phyloP scores from a whole-genome alignment of 768 basidiomycete genomes.

The Dentipellis fragilis region DNA sequence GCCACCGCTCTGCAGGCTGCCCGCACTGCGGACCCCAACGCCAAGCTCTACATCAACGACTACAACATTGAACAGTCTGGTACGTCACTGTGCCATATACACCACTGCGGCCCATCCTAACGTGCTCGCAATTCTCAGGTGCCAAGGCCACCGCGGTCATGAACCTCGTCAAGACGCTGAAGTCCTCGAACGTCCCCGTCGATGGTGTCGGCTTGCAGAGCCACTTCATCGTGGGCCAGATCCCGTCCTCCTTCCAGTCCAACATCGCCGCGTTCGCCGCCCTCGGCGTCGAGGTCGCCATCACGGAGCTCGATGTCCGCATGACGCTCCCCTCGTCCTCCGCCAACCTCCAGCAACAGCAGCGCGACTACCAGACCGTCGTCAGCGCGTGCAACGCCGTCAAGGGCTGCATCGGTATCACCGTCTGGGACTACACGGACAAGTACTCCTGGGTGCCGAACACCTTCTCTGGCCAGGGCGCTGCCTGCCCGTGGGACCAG shows the following conservation, averaged over 20 bases:
- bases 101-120: background rate
- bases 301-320: slow-evolving; percentile 60
- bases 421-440: slow-evolving; percentile 33
- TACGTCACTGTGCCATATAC: background rate
- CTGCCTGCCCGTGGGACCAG: slow-evolving; percentile 20
- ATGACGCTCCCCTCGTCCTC: slow-evolving; percentile 48
- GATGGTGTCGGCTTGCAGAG: slow-evolving; percentile 53
- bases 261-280: slow-evolving; percentile 43
- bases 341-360: slow-evolving; percentile 43
- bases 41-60: slow-evolving; percentile 45
- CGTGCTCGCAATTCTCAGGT: background rate
- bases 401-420: slow-evolving; percentile 25
- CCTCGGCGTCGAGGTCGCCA: slow-evolving; percentile 55
- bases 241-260: slow-evolving; percentile 34
- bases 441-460: slow-evolving; percentile 27
- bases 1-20: slow-evolving; percentile 40
- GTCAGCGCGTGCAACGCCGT: slow-evolving; percentile 39
- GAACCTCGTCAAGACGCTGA: slow-evolving; percentile 39
- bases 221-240: slow-evolving; percentile 49
- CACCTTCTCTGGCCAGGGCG: slow-evolving; percentile 25
- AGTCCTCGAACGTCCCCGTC: slow-evolving; percentile 40
- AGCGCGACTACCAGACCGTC: slow-evolving; percentile 44
- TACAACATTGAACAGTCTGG: slow-evolving; percentile 29
- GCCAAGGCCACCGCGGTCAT: slow-evolving; percentile 44
- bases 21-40: slow-evolving; percentile 39